Percentiles rank a stretch among this genome's conserved stretches.
Conservation (phyloP, 768 basidiomycete species). For the Trametes punicea region DNA sequence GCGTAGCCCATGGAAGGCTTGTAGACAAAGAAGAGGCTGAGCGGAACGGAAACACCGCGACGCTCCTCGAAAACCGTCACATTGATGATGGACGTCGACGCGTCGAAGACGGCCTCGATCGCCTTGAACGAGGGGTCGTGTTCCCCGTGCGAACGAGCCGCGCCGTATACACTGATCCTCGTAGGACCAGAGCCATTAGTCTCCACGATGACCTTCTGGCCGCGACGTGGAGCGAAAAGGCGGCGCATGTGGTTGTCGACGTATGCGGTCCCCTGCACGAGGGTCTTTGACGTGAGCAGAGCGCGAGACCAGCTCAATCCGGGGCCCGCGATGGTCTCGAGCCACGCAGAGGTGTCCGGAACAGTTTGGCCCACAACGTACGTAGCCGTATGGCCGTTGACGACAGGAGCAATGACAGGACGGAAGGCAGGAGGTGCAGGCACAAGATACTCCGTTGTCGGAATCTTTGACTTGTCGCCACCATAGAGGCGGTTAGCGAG, state of each 20-base stretch:
- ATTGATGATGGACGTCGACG: slow-evolving; percentile 53
- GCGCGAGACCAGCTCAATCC: slow-evolving; percentile 85
- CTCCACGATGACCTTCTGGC: slow-evolving; percentile 73
- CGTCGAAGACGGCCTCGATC: slow-evolving; percentile 63
- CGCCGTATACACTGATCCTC: slow-evolving; percentile 69
- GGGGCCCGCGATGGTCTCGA: slow-evolving; percentile 80
- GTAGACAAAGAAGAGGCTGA: slow-evolving; percentile 80
- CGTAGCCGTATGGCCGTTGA: slow-evolving; percentile 42
- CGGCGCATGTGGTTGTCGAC: slow-evolving; percentile 88
- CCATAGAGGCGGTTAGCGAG: slow-evolving; percentile 76
- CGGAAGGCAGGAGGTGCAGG: slow-evolving; percentile 31
- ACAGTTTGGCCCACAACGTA: slow-evolving; percentile 48
- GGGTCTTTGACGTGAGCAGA: slow-evolving; percentile 71
- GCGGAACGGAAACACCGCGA: slow-evolving; percentile 68
- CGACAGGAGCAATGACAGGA: slow-evolving; percentile 38
- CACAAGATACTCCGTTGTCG: slow-evolving; percentile 81
- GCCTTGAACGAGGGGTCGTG: slow-evolving; percentile 81
- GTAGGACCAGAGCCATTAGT: slow-evolving; percentile 41
- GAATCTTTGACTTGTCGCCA: slow-evolving; percentile 72
- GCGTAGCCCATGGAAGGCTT: slow-evolving; percentile 84
- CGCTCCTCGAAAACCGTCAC: slow-evolving; percentile 85
- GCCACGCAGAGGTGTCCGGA: slow-evolving; percentile 71
- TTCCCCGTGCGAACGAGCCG: slow-evolving; percentile 73
- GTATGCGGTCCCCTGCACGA: slow-evolving; percentile 85
- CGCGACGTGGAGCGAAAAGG: slow-evolving; percentile 74